phyloP scores from a whole-genome alignment of 768 basidiomycete species.

The Naganishia onofrii region DNA sequence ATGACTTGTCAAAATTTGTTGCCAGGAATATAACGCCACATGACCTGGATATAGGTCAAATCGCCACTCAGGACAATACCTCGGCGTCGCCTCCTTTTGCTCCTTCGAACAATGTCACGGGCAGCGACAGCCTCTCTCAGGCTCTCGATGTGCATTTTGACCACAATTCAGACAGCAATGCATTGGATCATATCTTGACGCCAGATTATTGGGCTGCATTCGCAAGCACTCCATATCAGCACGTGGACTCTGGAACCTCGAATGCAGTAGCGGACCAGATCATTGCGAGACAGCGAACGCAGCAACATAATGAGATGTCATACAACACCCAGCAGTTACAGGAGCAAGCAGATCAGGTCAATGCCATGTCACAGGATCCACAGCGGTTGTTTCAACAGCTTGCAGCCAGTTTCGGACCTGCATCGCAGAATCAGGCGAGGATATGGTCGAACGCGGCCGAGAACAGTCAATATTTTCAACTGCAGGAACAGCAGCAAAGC shows the following conservation, averaged over 20 bases:
- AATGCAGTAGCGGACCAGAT: not conserved
- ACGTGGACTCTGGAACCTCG: not conserved
- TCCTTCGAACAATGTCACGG: not conserved
- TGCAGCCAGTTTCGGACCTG: conserved; percentile 1
- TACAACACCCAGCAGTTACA: not conserved
- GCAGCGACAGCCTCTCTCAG: not conserved
- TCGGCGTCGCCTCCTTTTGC: not conserved
- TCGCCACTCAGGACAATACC: not conserved
- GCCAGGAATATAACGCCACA: conserved; percentile 16
- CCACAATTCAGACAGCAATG: not conserved
- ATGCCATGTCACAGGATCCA: not conserved
- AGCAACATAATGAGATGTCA: not conserved
- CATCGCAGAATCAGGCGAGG: not conserved
- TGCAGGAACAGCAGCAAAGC: not conserved
- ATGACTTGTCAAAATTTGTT: conserved; percentile 2
- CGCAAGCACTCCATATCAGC: conserved; percentile 7
- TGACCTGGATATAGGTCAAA: conserved; percentile 10
- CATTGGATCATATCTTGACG: not conserved
- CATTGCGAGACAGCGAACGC: not conserved
- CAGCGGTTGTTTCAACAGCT: conserved; percentile 10
- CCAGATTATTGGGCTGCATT: conserved; percentile 15
- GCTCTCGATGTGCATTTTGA: not conserved
- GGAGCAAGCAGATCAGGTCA: not conserved
- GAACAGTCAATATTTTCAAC: not conserved
- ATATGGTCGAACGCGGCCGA: not conserved